Conservation (phyloP, 1,284 basidiomycete species). For the Athelia psychrophila region DNA sequence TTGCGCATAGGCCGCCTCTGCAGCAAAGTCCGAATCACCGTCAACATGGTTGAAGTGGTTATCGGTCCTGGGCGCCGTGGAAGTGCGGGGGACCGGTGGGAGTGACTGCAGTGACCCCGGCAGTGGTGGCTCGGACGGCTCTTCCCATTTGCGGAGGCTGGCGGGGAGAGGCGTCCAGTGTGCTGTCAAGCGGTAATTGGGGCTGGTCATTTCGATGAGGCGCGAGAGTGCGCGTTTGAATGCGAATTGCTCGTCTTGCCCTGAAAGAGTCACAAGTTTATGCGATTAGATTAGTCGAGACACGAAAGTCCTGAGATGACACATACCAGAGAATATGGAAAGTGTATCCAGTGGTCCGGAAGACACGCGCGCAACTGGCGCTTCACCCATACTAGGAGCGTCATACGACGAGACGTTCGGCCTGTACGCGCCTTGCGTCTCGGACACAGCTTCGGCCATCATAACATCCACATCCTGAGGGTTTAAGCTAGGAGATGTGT, state of each 20-base stretch:
- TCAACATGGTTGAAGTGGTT: not conserved
- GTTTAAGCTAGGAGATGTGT: slow-evolving; percentile 14
- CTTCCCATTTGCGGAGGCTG: slow-evolving; percentile 37
- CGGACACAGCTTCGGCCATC: slow-evolving; percentile 58
- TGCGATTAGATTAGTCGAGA: no score
- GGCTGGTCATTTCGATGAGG: slow-evolving; percentile 63
- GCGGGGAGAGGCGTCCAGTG: slow-evolving; percentile 43
- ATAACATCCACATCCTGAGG: slow-evolving; percentile 41
- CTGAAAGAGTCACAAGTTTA: no score
- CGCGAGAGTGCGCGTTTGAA: slow-evolving; percentile 70
- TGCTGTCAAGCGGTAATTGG: slow-evolving; percentile 41
- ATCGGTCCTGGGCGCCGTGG: not conserved
- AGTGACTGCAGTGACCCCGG: no score
- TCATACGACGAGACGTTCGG: slow-evolving; percentile 64
- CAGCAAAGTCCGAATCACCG: slow-evolving; percentile 1
- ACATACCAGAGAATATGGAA: slow-evolving; percentile 61
- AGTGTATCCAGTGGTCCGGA: slow-evolving; percentile 40
- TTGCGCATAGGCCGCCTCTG: not conserved
- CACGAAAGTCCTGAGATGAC: no score
- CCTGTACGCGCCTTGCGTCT: slow-evolving; percentile 52
- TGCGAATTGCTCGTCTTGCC: slow-evolving; percentile 67
- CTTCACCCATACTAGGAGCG: slow-evolving; percentile 35
- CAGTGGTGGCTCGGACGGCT: not conserved
- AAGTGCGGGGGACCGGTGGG: not conserved
- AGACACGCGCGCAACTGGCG: slow-evolving; percentile 19